Evolutionary conservation across 495 filamentous ascomycete genomes (phyloP), one percentile per base, ranked within the genome.

Genomic region (Haplographium delicatum): DNA sequence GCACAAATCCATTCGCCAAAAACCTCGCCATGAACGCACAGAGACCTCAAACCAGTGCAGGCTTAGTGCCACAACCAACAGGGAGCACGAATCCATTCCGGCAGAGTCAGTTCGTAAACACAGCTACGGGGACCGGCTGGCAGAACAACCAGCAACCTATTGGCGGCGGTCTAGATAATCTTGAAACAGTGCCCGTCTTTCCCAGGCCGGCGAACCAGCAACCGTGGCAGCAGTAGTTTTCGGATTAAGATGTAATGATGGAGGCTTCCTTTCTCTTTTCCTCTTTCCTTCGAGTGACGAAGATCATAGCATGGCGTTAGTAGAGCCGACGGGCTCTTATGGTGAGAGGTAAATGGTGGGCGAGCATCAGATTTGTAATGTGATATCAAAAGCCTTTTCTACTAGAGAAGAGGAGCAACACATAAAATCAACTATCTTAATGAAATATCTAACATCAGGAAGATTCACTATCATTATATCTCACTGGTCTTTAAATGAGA

Each of bases 71-170:
- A 15, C 82, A 84, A 51, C 79, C 82, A 3, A 95, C 93, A 1
- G 91, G 90, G 6, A 90, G 82, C 59, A 97, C 91, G 13, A 97
- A 97, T 64, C 91, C 91, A 1, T 96, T 97, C 79, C 79, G 91
- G 7, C 89, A 95, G 64, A 85, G 83, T 44, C 78, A 82, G 0
- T 94, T 95, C 57, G 82, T 93, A 27, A 90, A 94, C 58, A 87
- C 91, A 59, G 77, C 82, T 28, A 95, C 88, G 2, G 90, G 91
- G 0, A 75, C 84, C 63, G 85, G 87, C 11, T 96, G 93, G 88
- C 91, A 95, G 58, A 73, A 82, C 46, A 76, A 76, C 31, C 80
- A 81, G 46, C 80, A 86, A 65, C 81, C 87, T 4, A 93, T 91
- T 9, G 86, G 96, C 59, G 90, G 91, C 34, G 93, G 91, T 1